These are phyloP conservation scores for Aureobasidium leucospermi DNA, from an alignment of 2,329 filamentous ascomycete genomes.

Conservation along the genomic window DNA sequence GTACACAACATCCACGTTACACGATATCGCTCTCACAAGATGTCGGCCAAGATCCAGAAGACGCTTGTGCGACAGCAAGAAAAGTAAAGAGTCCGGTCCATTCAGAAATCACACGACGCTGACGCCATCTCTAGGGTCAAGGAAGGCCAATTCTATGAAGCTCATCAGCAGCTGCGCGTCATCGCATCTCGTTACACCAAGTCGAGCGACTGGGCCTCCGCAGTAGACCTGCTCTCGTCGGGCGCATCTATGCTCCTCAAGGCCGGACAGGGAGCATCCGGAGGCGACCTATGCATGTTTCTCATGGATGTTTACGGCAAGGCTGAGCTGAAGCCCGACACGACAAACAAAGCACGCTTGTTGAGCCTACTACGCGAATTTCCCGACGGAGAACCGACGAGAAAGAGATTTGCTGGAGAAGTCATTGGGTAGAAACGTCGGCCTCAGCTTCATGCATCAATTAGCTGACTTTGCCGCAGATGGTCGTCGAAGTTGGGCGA, in stretches of 20 bases:
- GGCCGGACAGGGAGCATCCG: constrained; percentile 88
- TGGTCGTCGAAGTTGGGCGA: constrained; percentile 86
- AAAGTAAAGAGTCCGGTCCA: constrained; percentile 44
- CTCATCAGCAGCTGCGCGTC: constrained; percentile 94
- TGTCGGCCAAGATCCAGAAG: constrained; percentile 56
- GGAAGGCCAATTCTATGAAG: constrained; percentile 94
- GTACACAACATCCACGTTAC: background rate
- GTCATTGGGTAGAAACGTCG: constrained; percentile 59
- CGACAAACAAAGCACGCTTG: constrained; percentile 64
- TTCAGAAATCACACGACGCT: constrained; percentile 11
- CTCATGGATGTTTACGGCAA: constrained; percentile 88
- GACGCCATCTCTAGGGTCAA: constrained; percentile 55
- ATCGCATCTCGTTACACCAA: constrained; percentile 93
- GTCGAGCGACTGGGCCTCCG: constrained; percentile 71
- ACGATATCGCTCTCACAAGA: background rate
- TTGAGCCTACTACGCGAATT: constrained; percentile 76
- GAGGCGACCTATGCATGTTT: constrained; percentile 81
- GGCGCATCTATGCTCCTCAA: constrained; percentile 81
- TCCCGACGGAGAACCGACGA: constrained; percentile 72
- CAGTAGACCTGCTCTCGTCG: constrained; percentile 76
- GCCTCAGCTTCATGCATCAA: background rate
- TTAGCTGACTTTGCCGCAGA: constrained; percentile 28
- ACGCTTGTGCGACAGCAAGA: constrained; percentile 69
- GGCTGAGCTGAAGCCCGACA: constrained; percentile 69
- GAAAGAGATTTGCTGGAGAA: constrained; percentile 86